Evolutionary conservation across 2,329 filamentous ascomycete species (phyloP), one percentile per base, ranked within the genome.

Genomic region (Myotisia sp.): DNA sequence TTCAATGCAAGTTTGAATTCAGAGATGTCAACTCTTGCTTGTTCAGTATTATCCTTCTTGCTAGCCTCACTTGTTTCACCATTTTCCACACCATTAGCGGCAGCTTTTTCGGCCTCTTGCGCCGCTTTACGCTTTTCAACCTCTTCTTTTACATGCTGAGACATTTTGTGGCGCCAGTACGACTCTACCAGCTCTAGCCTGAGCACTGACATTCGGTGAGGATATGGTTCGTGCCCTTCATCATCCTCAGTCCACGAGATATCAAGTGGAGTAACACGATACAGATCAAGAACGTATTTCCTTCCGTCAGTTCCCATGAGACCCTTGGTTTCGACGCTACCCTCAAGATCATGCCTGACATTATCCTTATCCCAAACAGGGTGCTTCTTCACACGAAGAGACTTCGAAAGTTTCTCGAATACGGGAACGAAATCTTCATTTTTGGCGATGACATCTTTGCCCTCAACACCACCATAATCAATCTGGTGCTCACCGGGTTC

Each of bases 401-500:
- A 74, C 60, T 87, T 85, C 27, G 87, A 94, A 20, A 98, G 71
- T 63, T 92, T 85, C 52, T 83, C 76, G 49, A 98, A 98, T 6
- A 83, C 70, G 18, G 79, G 65, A 1, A 75, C 74, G 49, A 98
- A 98, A 13, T 77, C 75, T 52, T 92, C 78, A 51, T 95, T 84
- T 8, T 83, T 80, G 1, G 90, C 86, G 33, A 98, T 83, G 17
- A 92, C 73, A 45, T 98, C 90, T 61, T 92, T 93, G 45, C 92
- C 90, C 55, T 98, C 90, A 20, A 95, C 90, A 45, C 87, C 90
- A 53, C 90, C 90, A 52, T 98, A 98, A 56, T 98, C 90, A 47
- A 98, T 95, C 59, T 95, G 90, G 60, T 93, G 90, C 71, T 98
- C 90, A 34, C 86, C 90, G 19, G 86, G 84, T 51, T 95, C 90